phyloP scores from a whole-genome alignment of 2,329 filamentous ascomycete genomes.

The Xylariaceae sp. region DNA sequence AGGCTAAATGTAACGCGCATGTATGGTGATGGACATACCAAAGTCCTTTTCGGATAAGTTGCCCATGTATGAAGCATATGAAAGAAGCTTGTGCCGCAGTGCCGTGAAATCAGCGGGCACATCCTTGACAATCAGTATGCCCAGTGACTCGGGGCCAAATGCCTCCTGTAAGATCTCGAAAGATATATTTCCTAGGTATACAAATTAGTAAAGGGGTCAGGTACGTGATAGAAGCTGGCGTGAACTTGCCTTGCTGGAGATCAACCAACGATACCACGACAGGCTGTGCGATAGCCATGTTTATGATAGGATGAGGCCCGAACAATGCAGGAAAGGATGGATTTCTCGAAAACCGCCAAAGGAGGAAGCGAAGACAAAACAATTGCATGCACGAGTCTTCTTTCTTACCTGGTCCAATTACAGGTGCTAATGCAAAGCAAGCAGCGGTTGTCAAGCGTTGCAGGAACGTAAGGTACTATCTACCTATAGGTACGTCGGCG shows the following conservation, averaged over 20 bases:
- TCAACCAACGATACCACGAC: slow-evolving; percentile 60
- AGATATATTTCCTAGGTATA: slow-evolving; percentile 54
- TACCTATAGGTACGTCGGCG: background rate
- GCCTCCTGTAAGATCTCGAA: slow-evolving; percentile 69
- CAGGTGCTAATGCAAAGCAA: too few relatives aligned
- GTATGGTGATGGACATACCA: slow-evolving; percentile 41
- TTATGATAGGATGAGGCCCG: slow-evolving; percentile 1
- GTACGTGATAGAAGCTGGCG: background rate
- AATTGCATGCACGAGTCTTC: too few relatives aligned
- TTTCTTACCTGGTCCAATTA: too few relatives aligned
- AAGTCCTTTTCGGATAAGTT: slow-evolving; percentile 70
- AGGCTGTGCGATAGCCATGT: slow-evolving; percentile 49
- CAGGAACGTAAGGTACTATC: background rate
- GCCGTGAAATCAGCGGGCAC: slow-evolving; percentile 67
- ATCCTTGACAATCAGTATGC: slow-evolving; percentile 89
- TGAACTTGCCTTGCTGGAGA: slow-evolving; percentile 49
- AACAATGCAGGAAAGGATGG: background rate
- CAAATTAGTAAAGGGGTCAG: slow-evolving; percentile 1
- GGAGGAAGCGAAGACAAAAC: too few relatives aligned
- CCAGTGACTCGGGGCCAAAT: slow-evolving; percentile 85
- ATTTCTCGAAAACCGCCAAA: background rate
- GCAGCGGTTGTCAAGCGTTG: background rate
- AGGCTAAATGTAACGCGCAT: background rate
- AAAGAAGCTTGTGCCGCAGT: slow-evolving; percentile 72
- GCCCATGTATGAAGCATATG: slow-evolving; percentile 84